Percentiles rank a stretch among this genome's conserved stretches.
Conservation (phyloP, 345 rosid species). For the Pistacia vera region DNA sequence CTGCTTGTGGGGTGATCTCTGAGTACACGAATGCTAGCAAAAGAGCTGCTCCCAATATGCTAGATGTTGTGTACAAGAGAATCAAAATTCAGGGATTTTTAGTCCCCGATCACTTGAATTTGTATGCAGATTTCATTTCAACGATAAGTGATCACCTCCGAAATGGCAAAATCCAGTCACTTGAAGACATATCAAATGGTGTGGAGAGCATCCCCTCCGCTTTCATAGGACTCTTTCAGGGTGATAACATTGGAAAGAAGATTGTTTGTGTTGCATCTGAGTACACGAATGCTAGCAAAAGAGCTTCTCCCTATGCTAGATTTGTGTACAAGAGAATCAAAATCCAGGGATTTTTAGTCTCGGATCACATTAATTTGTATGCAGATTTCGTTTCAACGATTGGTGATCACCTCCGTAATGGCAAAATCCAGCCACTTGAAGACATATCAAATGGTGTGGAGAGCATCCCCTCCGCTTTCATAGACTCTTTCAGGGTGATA, state of each 20-base stretch:
- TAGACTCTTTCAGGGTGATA: slow-evolving; percentile 40
- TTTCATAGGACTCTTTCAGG: slow-evolving; percentile 39
- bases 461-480: slow-evolving; percentile 50
- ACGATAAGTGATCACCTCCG: slow-evolving; percentile 39
- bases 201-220: slow-evolving; percentile 55
- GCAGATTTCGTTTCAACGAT: slow-evolving; percentile 44
- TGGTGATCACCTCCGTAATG: slow-evolving; percentile 31
- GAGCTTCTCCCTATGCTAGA: slow-evolving; percentile 44
- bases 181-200: slow-evolving; percentile 56
- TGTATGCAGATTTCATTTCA: slow-evolving; percentile 39
- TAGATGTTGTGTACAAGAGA: slow-evolving; percentile 46
- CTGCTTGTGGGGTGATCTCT: slow-evolving; percentile 54
- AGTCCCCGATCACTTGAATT: slow-evolving; percentile 25
- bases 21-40: slow-evolving; percentile 35
- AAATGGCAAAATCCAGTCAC: slow-evolving; percentile 19
- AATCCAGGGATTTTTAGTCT: slow-evolving; percentile 42
- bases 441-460: slow-evolving; percentile 53
- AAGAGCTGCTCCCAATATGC: slow-evolving; percentile 40
- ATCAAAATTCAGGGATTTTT: slow-evolving; percentile 50
- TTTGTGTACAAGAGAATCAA: slow-evolving; percentile 46
- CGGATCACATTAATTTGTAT: slow-evolving; percentile 29
- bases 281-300: slow-evolving; percentile 28
- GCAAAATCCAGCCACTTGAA: slow-evolving; percentile 36
- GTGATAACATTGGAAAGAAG: slow-evolving; percentile 44
- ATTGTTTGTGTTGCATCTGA: slow-evolving; percentile 45